Evolutionary conservation across 352 stramenopile genomes (phyloP).

Genomic region (Phytophthora foliorum): DNA sequence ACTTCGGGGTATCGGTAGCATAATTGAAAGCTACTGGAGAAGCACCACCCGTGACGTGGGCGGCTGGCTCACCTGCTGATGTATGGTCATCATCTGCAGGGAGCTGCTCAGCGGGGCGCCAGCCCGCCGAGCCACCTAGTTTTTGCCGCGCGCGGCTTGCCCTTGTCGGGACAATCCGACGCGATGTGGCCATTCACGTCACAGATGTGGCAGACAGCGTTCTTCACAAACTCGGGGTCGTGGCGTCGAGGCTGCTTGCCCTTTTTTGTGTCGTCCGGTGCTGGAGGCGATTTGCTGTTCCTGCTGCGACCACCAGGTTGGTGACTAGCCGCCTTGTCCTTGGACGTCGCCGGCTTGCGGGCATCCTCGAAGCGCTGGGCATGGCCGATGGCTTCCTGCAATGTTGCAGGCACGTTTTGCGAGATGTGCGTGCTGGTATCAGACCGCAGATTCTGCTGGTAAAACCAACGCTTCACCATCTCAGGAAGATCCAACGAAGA

Average conservation of each 20-base stretch:
- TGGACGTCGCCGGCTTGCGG: neutral
- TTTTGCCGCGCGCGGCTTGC: conserved; percentile 7
- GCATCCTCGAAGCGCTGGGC: neutral
- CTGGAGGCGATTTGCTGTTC: too few relatives aligned
- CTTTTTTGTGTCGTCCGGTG: neutral
- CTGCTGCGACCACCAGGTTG: too few relatives aligned
- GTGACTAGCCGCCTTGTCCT: neutral
- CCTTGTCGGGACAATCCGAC: neutral
- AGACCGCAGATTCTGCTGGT: neutral
- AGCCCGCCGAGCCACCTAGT: conserved; percentile 8
- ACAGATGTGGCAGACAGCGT: neutral
- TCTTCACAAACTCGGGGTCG: neutral
- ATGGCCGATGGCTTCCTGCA: neutral
- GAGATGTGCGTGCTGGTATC: conserved; percentile 1
- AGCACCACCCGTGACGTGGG: neutral
- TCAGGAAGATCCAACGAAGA: conserved; percentile 9
- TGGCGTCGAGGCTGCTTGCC: neutral
- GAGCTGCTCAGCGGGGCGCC: conserved; percentile 15
- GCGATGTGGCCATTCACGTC: too few relatives aligned
- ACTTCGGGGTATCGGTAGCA: neutral
- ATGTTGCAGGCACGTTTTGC: neutral
- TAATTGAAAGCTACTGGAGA: too few relatives aligned
- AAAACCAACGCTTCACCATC: conserved; percentile 18
- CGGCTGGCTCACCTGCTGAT: neutral
- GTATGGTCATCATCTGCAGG: conserved; percentile 6